Evolutionary conservation across 768 basidiomycete species (phyloP), one percentile per base, ranked within the genome.

Genomic region (Rhodotorula graminis): DNA sequence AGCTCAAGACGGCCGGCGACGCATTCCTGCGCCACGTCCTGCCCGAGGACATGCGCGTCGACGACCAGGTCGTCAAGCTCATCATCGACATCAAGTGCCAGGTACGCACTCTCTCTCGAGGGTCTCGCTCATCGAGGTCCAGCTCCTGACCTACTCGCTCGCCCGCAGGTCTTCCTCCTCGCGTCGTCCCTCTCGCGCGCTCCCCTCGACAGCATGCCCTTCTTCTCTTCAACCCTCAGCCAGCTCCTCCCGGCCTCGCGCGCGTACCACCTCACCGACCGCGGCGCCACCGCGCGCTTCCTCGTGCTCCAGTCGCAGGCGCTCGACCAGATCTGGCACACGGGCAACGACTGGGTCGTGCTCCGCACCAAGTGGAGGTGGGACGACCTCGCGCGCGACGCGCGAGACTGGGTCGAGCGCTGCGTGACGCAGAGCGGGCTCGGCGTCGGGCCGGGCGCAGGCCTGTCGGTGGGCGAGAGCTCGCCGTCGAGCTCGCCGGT

Each of bases 71-170:
- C n/a, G 0, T 67, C n/a, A 12, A 46, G 10, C 33, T 72, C 2
- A 37, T 72, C 9, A 15, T 72, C 15, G 65, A 50, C 25, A 52
- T 67, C 59, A 63, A 67, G 52, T 55, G 65, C 31, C 70, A 72
- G 61, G 71, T 72, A 10, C 56, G 61, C 25, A 47, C 21, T 52
- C 25, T 55, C 21, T 52, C 11, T 19, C 10, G 21, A 23, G 31
- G 3, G 19, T 33, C 12, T 29, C 12, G 33, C 44, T 37, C 37
- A 9, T 37, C 37, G 37, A 37, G 37, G 11, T 7, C 5, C 42
- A 25, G 18, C 9, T 16, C 11, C 11, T 42, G 14, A 33, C 33
- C 14, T 49, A 25, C 50, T 42, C 33, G 42, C 40, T n/a, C 31
- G 44, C 5, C 44, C 37, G 19, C 59, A 71, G 70, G 18, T 31